Conservation (phyloP, 345 rosid genomes). For the Populus davidiana region DNA sequence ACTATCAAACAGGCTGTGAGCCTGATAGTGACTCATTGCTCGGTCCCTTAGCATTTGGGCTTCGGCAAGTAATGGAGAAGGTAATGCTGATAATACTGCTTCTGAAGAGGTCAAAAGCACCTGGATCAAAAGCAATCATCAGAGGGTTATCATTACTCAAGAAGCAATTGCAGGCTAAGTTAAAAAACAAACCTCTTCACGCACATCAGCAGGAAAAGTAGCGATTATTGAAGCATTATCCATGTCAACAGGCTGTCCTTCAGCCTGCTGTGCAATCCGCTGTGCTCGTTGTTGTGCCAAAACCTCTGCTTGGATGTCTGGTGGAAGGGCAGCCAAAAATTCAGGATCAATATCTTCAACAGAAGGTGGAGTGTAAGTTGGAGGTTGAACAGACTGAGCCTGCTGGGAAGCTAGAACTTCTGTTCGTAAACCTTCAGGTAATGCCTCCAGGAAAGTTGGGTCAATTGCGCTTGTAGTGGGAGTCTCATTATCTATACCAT, state of each 20-base stretch:
- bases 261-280: slow-evolving; percentile 82
- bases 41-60: slow-evolving; percentile 95
- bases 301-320: slow-evolving; percentile 97
- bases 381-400: slow-evolving; percentile 86
- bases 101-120: slow-evolving; percentile 95
- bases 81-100: slow-evolving; percentile 87
- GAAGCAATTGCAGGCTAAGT: slow-evolving; percentile 5
- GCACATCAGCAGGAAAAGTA: slow-evolving; percentile 90
- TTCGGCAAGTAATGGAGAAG: slow-evolving; percentile 93
- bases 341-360: slow-evolving; percentile 95
- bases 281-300: slow-evolving; percentile 98
- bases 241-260: slow-evolving; percentile 98
- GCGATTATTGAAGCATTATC: slow-evolving; percentile 98
- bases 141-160: slow-evolving; percentile 18
- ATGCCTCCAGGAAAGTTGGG: slow-evolving; percentile 93
- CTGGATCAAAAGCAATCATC: slow-evolving; percentile 37
- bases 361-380: slow-evolving; percentile 78
- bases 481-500: slow-evolving; percentile 40
- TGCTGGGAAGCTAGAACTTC: slow-evolving; percentile 99
- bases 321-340: slow-evolving; percentile 98
- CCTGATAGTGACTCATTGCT: slow-evolving; percentile 97
- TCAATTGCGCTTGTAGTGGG: slow-evolving; percentile 75
- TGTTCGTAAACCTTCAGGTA: slow-evolving; percentile 88
- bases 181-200: slow-evolving; percentile 78
- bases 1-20: slow-evolving; percentile 83